Base-by-base conservation (phyloP, 305 asterid species). In the Stenogyne calaminthoides region DNA sequence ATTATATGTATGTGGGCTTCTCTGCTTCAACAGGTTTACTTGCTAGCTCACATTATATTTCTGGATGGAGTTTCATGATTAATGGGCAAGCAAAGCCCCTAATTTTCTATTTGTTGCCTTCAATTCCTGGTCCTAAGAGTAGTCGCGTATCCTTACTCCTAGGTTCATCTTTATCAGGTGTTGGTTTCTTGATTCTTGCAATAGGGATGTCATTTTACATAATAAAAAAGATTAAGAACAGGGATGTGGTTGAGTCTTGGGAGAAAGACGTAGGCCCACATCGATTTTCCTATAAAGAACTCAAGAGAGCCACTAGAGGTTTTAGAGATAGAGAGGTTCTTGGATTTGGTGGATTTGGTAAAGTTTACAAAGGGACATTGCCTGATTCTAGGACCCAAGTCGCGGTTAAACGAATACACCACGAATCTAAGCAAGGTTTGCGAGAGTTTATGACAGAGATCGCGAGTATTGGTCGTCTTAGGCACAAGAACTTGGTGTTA, bases 21-120 rank as follows among this genome's bases (percentile, higher is more conserved):
- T 86, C 96, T 70, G 93, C 96, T 73, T 82, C 92, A 3, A 88
- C 91, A 9, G 95, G 95, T 61, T 10, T 68, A 58, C 86, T 85
- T 61, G 93, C 96, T 3, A 85, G 96, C 69, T 85, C 85, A n/a
- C 93, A 89, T 77, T 87, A 82, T 76, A 56, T 89, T 0, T 74
- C 82, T 22, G 96, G 96, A 40, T 89, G 96, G 96, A 85, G 87
- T 73, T 87, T 88, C 75, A 70, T 57, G 16, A 54, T 78, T 76
- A 83, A 80, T 55, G 88, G 94, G 0, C 75, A 57, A 47, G 71
- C 91, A 42, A 58, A 72, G 22, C 40, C 78, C 39, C 60, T 85
- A 20, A 77, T 79, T 20, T 67, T 77, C 19, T 79, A 74, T 20
- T 19, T 69, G 9, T 80, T 85, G 63, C 92, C 88, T 57, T 76